phyloP scores from a whole-genome alignment of 1,139 yeast species.

The Hansenula lynferdii region DNA sequence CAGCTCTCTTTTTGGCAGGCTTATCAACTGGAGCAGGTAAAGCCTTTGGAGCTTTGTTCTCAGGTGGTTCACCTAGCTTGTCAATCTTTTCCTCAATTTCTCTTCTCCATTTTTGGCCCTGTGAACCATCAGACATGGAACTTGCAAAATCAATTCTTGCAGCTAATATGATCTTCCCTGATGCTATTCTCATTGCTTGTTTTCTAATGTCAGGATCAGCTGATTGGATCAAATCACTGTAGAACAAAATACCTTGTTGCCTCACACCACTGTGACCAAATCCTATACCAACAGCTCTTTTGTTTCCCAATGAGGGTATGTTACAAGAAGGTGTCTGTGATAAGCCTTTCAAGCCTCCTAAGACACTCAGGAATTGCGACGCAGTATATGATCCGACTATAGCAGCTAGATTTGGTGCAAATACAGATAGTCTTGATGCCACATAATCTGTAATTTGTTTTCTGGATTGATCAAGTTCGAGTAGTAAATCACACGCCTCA shows the following conservation, averaged over 20 bases:
- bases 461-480: conserved; percentile 42
- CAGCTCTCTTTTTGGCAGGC: conserved; percentile 83
- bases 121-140: conserved; percentile 40
- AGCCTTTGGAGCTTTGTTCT: conserved; percentile 62
- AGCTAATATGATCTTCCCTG: conserved; percentile 79
- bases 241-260: conserved; percentile 62
- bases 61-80: conserved; percentile 77
- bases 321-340: conserved; percentile 81
- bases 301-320: conserved; percentile 71
- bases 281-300: conserved; percentile 43
- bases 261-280: conserved; percentile 42
- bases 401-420: conserved; percentile 80
- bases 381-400: conserved; percentile 72
- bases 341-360: conserved; percentile 69
- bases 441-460: conserved; percentile 47
- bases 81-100: conserved; percentile 65
- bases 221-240: conserved; percentile 45
- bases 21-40: conserved; percentile 78
- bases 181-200: conserved; percentile 72
- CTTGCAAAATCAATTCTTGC: conserved; percentile 70
- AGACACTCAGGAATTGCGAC: conserved; percentile 64
- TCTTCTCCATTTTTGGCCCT: conserved; percentile 53
- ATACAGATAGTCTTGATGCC: conserved; percentile 43
- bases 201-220: conserved; percentile 54
- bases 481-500: conserved; percentile 43